A percentile compares a stretch with the other conserved stretches of the same genome.
phyloP scores from a whole-genome alignment of 2,329 filamentous ascomycete genomes.

The Oidium heveae region DNA sequence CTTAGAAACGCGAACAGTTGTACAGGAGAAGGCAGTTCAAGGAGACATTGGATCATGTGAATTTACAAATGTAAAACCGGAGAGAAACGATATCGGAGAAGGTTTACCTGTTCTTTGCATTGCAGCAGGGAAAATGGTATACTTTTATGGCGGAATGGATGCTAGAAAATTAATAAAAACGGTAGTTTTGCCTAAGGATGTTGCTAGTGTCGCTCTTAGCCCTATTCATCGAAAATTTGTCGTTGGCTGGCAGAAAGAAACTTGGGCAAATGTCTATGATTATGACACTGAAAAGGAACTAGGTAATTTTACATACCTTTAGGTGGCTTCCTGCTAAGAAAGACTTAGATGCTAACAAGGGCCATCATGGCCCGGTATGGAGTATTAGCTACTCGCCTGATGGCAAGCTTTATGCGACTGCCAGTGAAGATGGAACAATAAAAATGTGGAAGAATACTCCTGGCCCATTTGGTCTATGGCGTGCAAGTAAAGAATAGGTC shows the following conservation, averaged over 20 bases:
- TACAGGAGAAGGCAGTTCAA: constrained; percentile 56
- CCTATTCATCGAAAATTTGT: constrained; percentile 59
- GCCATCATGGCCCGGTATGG: constrained; percentile 94
- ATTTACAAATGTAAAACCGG: constrained; percentile 41
- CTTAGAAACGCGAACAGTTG: constrained; percentile 46
- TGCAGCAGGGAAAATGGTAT: constrained; percentile 79
- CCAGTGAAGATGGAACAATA: constrained; percentile 90
- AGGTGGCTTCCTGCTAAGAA: constrained; percentile 3
- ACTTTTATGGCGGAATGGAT: constrained; percentile 61
- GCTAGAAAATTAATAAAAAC: constrained; percentile 55
- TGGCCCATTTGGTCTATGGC: constrained; percentile 37
- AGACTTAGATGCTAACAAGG: constrained; percentile 60
- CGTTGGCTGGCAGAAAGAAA: constrained; percentile 74
- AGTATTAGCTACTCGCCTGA: constrained; percentile 86
- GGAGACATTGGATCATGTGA: constrained; percentile 82
- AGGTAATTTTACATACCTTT: constrained; percentile 20
- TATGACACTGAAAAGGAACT: constrained; percentile 65
- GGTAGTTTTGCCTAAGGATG: constrained; percentile 55
- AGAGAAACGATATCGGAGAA: constrained; percentile 35
- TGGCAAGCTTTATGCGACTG: constrained; percentile 85
- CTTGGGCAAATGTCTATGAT: constrained; percentile 88
- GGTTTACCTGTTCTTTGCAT: constrained; percentile 58
- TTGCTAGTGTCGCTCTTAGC: constrained; percentile 77
- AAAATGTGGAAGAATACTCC: constrained; percentile 64
- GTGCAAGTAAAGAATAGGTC: constrained; percentile 7